Conservation (phyloP, 1,284 basidiomycete genomes). For the Volvariella volvacea region DNA sequence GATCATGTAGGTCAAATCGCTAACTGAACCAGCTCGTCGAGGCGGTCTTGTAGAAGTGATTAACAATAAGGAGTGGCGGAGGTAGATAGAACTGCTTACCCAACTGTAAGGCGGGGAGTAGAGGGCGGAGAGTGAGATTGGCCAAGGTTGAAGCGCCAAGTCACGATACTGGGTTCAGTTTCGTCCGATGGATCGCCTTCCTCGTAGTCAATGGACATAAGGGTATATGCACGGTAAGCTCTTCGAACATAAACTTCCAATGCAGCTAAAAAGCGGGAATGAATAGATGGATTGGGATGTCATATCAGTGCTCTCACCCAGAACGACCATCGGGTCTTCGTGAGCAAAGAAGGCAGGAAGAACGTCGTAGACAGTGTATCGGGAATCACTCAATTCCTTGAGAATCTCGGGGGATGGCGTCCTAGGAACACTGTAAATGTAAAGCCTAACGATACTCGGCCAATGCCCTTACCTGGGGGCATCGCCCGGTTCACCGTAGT, state of each 20-base stretch:
- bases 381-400: conserved; percentile 91
- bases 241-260: conserved; percentile 95
- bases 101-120: conserved; percentile 68
- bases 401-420: conserved; percentile 82
- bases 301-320: conserved; percentile 45
- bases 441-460: background rate
- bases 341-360: conserved; percentile 94
- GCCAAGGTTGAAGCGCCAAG: conserved; percentile 92
- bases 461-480: conserved; percentile 43
- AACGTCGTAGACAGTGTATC: conserved; percentile 97
- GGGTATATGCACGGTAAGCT: conserved; percentile 92
- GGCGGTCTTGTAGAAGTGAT: conserved; percentile 16
- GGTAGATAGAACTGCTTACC: conserved; percentile 40
- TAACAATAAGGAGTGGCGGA: background rate
- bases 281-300: background rate
- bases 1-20: conserved; percentile 90
- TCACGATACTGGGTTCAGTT: conserved; percentile 77
- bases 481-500: conserved; percentile 82
- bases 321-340: conserved; percentile 75
- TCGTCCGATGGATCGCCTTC: conserved; percentile 79
- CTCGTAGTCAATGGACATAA: conserved; percentile 91
- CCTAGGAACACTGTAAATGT: conserved; percentile 28
- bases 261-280: conserved; percentile 55
- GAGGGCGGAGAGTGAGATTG: conserved; percentile 78
- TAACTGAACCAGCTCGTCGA: conserved; percentile 80